A percentile compares a stretch with the other conserved stretches of the same genome.
phyloP scores from a whole-genome alignment of 495 filamentous ascomycete species.

The Hypoxylon fuscum region DNA sequence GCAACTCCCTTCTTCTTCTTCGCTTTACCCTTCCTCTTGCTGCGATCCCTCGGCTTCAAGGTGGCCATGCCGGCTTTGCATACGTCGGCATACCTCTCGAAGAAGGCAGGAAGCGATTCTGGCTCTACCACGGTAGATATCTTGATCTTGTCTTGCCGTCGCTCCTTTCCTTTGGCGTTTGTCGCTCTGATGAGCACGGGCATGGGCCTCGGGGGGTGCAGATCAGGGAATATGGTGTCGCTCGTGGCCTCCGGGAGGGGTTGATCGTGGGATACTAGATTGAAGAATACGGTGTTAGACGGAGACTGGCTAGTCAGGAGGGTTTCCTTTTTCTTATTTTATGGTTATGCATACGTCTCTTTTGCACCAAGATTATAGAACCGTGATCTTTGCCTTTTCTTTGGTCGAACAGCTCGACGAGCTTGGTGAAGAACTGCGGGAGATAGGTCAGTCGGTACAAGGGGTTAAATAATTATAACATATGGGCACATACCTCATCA shows the following conservation, averaged over 20 bases:
- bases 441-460: slow-evolving; percentile 35
- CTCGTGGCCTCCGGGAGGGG: slow-evolving; percentile 40
- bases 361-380: slow-evolving; percentile 86
- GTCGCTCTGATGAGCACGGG: slow-evolving; percentile 86
- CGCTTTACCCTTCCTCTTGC: slow-evolving; percentile 78
- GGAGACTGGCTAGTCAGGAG: slow-evolving; percentile 21
- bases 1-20: slow-evolving; percentile 74
- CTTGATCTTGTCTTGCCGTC: slow-evolving; percentile 70
- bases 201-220: slow-evolving; percentile 62
- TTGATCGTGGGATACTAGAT: slow-evolving; percentile 48
- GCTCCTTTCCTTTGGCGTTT: slow-evolving; percentile 70
- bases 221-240: slow-evolving; percentile 60
- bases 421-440: slow-evolving; percentile 82
- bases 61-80: slow-evolving; percentile 86
- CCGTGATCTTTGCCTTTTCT: slow-evolving; percentile 75
- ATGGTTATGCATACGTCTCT: slow-evolving; percentile 67
- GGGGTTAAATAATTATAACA: neutral
- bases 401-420: slow-evolving; percentile 75
- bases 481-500: slow-evolving; percentile 69
- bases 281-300: slow-evolving; percentile 27
- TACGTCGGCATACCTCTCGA: slow-evolving; percentile 85
- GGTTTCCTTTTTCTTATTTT: too few species aligned
- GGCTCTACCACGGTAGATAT: slow-evolving; percentile 83
- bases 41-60: slow-evolving; percentile 92
- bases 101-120: slow-evolving; percentile 81